Evolutionary conservation across 2,329 filamentous ascomycete genomes (phyloP).

Genomic region (Hypoxylon sp.): DNA sequence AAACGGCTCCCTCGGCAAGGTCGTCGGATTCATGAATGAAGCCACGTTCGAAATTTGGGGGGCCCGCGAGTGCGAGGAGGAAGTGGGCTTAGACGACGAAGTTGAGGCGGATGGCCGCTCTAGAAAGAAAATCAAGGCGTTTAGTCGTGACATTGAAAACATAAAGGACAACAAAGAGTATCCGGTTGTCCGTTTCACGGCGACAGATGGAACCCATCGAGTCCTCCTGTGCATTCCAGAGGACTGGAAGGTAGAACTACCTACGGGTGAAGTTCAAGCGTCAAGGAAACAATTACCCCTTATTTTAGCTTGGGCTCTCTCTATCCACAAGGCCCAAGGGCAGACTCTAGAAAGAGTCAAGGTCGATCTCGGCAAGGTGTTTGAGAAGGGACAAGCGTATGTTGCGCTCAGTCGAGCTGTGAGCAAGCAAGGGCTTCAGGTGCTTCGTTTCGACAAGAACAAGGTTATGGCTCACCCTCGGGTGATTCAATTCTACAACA

Average conservation of each 20-base stretch:
- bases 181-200: constrained; percentile 87
- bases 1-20: constrained; percentile 92
- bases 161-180: constrained; percentile 72
- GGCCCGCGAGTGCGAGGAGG: constrained; percentile 53
- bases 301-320: constrained; percentile 96
- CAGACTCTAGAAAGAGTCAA: constrained; percentile 95
- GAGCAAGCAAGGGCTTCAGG: constrained; percentile 87
- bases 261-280: constrained; percentile 93
- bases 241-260: constrained; percentile 97
- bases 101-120: constrained; percentile 58
- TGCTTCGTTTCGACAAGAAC: constrained; percentile 86
- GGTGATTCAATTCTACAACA: constrained; percentile 88
- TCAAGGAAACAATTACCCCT: constrained; percentile 86
- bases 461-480: constrained; percentile 96
- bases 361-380: constrained; percentile 91
- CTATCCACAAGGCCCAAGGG: constrained; percentile 97
- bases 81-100: constrained; percentile 61
- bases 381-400: constrained; percentile 98
- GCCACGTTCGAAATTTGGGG: constrained; percentile 57
- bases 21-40: constrained; percentile 80
- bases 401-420: constrained; percentile 95
- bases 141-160: constrained; percentile 60
- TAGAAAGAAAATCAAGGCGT: constrained; percentile 71
- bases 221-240: constrained; percentile 88
- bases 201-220: constrained; percentile 82